Base-by-base conservation (phyloP, 2,329 filamentous ascomycete genomes). In the Claviceps maximensis region DNA sequence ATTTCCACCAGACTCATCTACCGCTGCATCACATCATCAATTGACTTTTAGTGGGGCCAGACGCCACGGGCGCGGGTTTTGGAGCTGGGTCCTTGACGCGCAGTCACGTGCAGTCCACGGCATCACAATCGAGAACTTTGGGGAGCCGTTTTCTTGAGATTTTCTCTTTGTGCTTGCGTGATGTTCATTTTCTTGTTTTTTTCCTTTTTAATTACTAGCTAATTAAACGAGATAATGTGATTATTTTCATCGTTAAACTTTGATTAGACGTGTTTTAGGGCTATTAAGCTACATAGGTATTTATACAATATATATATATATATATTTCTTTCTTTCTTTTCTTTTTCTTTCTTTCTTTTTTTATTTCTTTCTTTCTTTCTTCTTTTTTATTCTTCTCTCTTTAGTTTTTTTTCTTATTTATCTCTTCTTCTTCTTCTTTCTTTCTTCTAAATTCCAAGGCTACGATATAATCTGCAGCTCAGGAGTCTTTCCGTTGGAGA, bases 401-500 rank as follows among this genome's bases (percentile, higher is more conserved):
- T 23, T 15, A 5, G 2, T 33, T 47, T 7, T 33, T 4, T 10
- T 19, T 31, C 2, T 19, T n/a, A 31, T 47, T 8, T 8, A 9
- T 25, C 21, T 29, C 15, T 12, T 4, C 17, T 29, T 27, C 15
- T 7, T 29, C 8, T 7, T 45, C 5, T 15, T n/a, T 38, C 15
- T 45, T 9, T 17, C 6, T 5, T 45, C 21, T 38, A 4, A 10
- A 46, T 29, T 6, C 9, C 29, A 29, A n/a, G 6, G 6, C 8
- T 60, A 85, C 60, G 79, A 77, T 38, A 86, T 67, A 62, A 89
- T 82, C 63, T 83, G 74, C 67, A 89, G 63, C 64, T 90, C 86
- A 53, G 77, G 78, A 3, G 71, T 74, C 41, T 85, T 71, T 27
- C 80, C 71, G 47, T 71, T 71, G 0, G 84, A 79, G 71, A 89